phyloP scores from a whole-genome alignment of 140 eudicot genomes.

The Senecio squalidus region DNA sequence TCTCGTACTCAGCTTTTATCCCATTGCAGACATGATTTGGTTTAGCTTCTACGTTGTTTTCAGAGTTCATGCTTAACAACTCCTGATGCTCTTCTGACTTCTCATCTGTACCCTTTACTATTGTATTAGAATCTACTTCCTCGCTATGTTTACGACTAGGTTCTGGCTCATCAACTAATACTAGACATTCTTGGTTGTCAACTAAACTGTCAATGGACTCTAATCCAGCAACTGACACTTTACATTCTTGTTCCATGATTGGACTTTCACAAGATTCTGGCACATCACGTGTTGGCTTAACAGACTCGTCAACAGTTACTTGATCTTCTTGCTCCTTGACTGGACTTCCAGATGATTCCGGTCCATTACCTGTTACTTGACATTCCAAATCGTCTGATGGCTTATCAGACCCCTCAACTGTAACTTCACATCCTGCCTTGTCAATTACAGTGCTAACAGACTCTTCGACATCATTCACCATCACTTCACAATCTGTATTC shows the following conservation, averaged over 20 bases:
- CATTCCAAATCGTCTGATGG: slow-evolving; percentile 18
- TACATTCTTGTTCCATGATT: slow-evolving; percentile 14
- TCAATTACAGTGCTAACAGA: slow-evolving; percentile 10
- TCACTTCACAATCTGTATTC: slow-evolving; percentile 18
- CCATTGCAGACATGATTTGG: slow-evolving; percentile 16
- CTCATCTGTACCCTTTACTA: not conserved
- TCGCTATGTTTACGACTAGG: slow-evolving; percentile 16
- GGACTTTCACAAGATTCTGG: slow-evolving; percentile 12
- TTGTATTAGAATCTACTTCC: slow-evolving; percentile 18
- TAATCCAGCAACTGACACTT: slow-evolving; percentile 17
- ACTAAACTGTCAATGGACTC: slow-evolving; percentile 18
- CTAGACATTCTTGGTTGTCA: slow-evolving; percentile 19
- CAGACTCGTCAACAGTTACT: slow-evolving; percentile 8
- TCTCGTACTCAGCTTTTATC: slow-evolving; percentile 11
- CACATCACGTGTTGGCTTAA: slow-evolving; percentile 6
- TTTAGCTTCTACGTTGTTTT: slow-evolving; percentile 23
- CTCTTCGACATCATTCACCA: slow-evolving; percentile 12
- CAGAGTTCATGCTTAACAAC: slow-evolving; percentile 8
- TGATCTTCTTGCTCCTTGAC: slow-evolving; percentile 13
- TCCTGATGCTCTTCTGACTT: slow-evolving; percentile 23
- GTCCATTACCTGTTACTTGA: slow-evolving; percentile 14
- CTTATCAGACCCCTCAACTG: slow-evolving; percentile 14
- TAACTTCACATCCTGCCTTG: slow-evolving; percentile 6
- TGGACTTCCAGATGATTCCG: slow-evolving; percentile 16
- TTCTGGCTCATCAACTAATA: slow-evolving; percentile 23